Evolutionary conservation across 2,329 filamentous ascomycete species (phyloP).

Genomic region (Sporothrix curviconia): DNA sequence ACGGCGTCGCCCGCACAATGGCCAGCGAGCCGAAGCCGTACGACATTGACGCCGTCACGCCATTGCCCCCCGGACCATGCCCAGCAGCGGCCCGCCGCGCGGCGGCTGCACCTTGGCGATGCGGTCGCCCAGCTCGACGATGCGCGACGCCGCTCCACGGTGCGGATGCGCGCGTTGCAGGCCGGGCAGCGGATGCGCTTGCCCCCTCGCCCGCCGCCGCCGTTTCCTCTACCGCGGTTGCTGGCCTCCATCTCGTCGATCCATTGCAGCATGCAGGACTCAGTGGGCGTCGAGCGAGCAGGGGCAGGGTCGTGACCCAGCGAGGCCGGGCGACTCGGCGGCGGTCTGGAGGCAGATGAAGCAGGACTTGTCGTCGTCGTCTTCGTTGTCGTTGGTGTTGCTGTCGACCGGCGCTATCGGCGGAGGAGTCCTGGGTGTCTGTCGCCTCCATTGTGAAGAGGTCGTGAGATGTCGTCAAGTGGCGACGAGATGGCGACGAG

Average conservation of each 20-base stretch:
- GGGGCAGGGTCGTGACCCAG: constrained; percentile 85
- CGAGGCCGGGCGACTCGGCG: constrained; percentile 40
- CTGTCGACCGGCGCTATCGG: neutral
- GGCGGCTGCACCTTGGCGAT: too few relatives aligned
- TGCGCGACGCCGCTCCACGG: constrained; percentile 68
- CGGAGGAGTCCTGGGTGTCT: too few relatives aligned
- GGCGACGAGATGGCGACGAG: too few relatives aligned
- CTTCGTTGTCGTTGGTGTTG: neutral
- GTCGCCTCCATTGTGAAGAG: too few relatives aligned
- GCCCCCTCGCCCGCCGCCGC: neutral
- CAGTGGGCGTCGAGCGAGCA: constrained; percentile 88
- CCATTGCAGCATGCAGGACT: constrained; percentile 85
- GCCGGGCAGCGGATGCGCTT: constrained; percentile 76
- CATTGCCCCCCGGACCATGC: constrained; percentile 50
- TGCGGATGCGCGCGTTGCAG: constrained; percentile 74
- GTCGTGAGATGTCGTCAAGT: too few relatives aligned
- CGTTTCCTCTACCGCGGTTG: constrained; percentile 31
- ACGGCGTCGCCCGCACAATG: constrained; percentile 46
- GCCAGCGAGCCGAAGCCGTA: constrained; percentile 47
- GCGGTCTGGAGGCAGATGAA: constrained; percentile 59
- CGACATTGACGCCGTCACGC: constrained; percentile 44
- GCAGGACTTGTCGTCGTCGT: constrained; percentile 31
- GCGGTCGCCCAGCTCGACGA: constrained; percentile 60
- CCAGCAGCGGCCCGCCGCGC: constrained; percentile 56
- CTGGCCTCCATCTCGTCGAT: constrained; percentile 77